phyloP scores from a whole-genome alignment of 805 yeast genomes.

The Yarrowia phangngaensis region DNA sequence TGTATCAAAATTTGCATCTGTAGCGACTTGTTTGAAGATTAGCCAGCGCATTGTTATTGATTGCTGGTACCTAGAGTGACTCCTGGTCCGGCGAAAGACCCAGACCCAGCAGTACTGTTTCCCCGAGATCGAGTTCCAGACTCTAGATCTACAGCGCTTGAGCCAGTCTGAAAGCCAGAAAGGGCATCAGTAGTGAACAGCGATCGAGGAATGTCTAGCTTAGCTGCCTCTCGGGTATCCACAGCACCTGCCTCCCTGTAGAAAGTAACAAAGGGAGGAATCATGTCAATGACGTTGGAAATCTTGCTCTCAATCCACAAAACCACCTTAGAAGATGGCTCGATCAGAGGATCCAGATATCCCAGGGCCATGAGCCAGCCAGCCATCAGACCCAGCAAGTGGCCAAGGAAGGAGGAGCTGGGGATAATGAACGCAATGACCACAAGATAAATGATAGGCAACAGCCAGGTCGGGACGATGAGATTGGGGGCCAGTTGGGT shows the following conservation, averaged over 20 bases:
- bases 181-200: neutral
- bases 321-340: constrained; percentile 56
- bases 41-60: neutral
- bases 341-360: constrained; percentile 51
- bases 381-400: constrained; percentile 58
- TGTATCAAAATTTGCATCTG: no score
- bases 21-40: neutral
- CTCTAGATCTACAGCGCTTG: constrained; percentile 13
- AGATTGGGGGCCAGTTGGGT: constrained; percentile 31
- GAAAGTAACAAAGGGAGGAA: constrained; percentile 44
- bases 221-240: constrained; percentile 10
- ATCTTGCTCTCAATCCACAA: constrained; percentile 61
- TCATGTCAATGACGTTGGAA: constrained; percentile 47
- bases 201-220: constrained; percentile 6
- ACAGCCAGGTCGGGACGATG: constrained; percentile 54
- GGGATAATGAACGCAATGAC: constrained; percentile 55
- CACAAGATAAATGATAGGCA: constrained; percentile 55
- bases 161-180: constrained; percentile 4
- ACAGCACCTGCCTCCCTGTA: constrained; percentile 22
- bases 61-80: constrained; percentile 17
- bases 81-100: constrained; percentile 14
- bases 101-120: constrained; percentile 6
- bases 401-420: constrained; percentile 69
- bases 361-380: constrained; percentile 61
- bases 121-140: constrained; percentile 15